Conservation (phyloP, 2,329 filamentous ascomycete species). For the Leptographium radiaticola region DNA sequence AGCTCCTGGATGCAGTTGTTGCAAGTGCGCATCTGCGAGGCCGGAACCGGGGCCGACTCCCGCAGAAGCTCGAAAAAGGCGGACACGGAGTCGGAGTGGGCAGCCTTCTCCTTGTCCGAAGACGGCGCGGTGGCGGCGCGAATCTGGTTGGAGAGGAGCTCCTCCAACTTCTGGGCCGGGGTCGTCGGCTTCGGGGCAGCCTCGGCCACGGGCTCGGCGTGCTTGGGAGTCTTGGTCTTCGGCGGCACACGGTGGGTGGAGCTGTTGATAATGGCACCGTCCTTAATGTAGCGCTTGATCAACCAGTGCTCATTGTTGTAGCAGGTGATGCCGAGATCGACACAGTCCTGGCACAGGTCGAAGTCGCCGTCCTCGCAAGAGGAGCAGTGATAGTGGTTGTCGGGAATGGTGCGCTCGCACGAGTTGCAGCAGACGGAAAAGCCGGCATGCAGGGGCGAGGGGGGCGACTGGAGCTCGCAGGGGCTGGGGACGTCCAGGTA, state of each 20-base stretch:
- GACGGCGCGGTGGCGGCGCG: not conserved
- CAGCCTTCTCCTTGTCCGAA: too few species aligned
- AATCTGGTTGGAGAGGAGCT: not conserved
- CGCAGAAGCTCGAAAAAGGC: too few species aligned
- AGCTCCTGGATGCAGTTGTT: constrained; percentile 55
- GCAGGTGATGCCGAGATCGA: constrained; percentile 65
- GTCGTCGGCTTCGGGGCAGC: not conserved
- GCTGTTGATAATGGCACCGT: constrained; percentile 72
- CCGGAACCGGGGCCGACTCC: too few species aligned
- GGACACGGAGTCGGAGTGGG: too few species aligned
- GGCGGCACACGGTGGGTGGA: constrained; percentile 68
- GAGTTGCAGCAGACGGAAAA: constrained; percentile 92
- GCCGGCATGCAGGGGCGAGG: not conserved
- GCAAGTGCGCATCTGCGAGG: constrained; percentile 46
- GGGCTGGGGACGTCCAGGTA: not conserved
- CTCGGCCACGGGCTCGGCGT: too few species aligned
- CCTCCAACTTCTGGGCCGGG: not conserved
- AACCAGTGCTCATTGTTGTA: constrained; percentile 75
- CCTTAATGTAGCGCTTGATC: constrained; percentile 74
- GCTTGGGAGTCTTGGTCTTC: constrained; percentile 28
- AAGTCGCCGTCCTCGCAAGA: constrained; percentile 90
- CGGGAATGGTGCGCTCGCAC: constrained; percentile 66
- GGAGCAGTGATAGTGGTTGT: constrained; percentile 87
- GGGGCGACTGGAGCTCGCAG: not conserved
- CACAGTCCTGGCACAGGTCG: constrained; percentile 75